Evolutionary conservation across 768 basidiomycete species (phyloP).

Genomic region (Panaeolus cyanescens): DNA sequence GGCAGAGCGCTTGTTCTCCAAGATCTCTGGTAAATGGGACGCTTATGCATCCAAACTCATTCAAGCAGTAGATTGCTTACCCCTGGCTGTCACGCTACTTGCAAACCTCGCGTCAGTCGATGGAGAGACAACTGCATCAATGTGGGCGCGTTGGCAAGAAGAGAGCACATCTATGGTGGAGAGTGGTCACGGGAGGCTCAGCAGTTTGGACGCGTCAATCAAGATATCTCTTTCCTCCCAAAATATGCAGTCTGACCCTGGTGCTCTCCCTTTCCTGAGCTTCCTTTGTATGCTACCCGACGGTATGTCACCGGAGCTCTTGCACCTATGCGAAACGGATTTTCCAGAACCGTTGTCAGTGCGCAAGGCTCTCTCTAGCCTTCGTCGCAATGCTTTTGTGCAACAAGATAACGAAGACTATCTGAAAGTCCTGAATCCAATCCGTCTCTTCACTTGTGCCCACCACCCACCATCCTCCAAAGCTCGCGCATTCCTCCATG

Average conservation of each 20-base stretch:
- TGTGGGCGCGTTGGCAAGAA: slow-evolving; percentile 31
- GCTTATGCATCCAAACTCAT: slow-evolving; percentile 24
- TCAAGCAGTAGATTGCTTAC: slow-evolving; percentile 31
- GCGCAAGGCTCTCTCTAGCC: slow-evolving; percentile 24
- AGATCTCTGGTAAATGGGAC: slow-evolving; percentile 24
- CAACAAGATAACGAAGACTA: slow-evolving; percentile 20
- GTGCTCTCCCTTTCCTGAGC: slow-evolving; percentile 25
- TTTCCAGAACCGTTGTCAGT: slow-evolving; percentile 19
- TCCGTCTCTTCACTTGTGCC: slow-evolving; percentile 24
- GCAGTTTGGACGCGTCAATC: slow-evolving; percentile 31
- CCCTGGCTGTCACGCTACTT: slow-evolving; percentile 33
- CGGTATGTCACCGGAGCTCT: slow-evolving; percentile 20
- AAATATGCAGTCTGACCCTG: slow-evolving; percentile 24
- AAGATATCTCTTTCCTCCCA: slow-evolving; percentile 30
- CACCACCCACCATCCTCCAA: slow-evolving; percentile 21
- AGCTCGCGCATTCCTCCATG: slow-evolving; percentile 19
- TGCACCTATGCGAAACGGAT: slow-evolving; percentile 15
- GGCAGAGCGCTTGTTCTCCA: slow-evolving; percentile 23
- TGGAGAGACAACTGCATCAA: slow-evolving; percentile 26
- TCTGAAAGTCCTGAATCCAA: slow-evolving; percentile 27
- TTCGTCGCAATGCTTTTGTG: slow-evolving; percentile 27
- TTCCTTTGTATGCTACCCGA: slow-evolving; percentile 30
- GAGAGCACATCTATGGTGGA: slow-evolving; percentile 30
- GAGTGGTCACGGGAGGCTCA: slow-evolving; percentile 25
- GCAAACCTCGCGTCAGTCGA: slow-evolving; percentile 31